These are phyloP conservation scores for Tricholoma bakamatsutake DNA, from an alignment of 768 basidiomycete species.

Conservation along the genomic window DNA sequence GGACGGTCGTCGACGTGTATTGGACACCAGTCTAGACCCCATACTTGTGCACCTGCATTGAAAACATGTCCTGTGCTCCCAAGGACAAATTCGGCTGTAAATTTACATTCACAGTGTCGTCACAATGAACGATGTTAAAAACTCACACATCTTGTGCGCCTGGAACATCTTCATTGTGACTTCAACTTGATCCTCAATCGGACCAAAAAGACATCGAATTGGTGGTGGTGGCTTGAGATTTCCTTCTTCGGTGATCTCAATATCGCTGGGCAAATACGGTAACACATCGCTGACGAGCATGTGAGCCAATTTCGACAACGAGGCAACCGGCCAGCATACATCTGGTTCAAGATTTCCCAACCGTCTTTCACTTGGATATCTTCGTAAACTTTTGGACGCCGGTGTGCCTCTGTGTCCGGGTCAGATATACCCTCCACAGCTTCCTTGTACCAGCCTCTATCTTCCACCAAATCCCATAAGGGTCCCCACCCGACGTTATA, in stretches of 20 bases:
- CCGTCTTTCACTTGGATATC: constrained; percentile 36
- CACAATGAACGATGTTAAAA: not conserved
- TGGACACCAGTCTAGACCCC: constrained; percentile 94
- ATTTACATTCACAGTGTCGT: not conserved
- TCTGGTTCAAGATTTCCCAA: constrained; percentile 38
- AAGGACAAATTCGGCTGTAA: constrained; percentile 52
- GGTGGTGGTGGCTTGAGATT: constrained; percentile 46
- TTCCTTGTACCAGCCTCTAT: constrained; percentile 76
- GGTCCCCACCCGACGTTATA: constrained; percentile 73
- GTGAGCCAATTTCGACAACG: constrained; percentile 1
- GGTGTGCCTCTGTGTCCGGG: constrained; percentile 38
- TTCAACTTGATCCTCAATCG: constrained; percentile 44
- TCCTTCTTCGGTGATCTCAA: constrained; percentile 43
- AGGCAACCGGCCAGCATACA: constrained; percentile 34
- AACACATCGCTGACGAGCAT: constrained; percentile 41
- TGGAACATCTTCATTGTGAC: constrained; percentile 52
- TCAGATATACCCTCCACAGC: constrained; percentile 27
- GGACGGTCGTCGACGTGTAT: constrained; percentile 51
- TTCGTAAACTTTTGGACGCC: constrained; percentile 56
- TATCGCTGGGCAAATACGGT: constrained; percentile 55
- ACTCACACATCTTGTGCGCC: constrained; percentile 51
- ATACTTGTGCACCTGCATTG: constrained; percentile 86
- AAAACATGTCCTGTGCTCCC: constrained; percentile 65
- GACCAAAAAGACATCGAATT: constrained; percentile 63
- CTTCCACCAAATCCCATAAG: constrained; percentile 74